Base-by-base conservation (phyloP, 805 yeast species). In the Pichia nanzhaoensis region DNA sequence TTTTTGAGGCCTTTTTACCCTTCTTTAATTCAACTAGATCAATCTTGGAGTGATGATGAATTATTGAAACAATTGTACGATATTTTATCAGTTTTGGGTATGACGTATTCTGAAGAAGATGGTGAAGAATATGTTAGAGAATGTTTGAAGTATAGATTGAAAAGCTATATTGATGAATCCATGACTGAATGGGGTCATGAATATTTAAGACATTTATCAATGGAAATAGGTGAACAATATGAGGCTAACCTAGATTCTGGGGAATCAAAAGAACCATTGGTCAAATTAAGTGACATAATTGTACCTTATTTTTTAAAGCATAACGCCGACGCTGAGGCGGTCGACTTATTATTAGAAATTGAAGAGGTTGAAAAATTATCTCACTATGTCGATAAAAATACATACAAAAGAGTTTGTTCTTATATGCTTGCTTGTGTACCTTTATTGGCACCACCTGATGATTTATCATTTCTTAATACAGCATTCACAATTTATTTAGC, bases 301-400 rank as follows among this genome's bases (percentile, higher is more conserved):
- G 90, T 86, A 34, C 96, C 96, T 33, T 84, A 81, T 58, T 91
- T 93, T 68, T 73, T 93, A 54, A 80, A 86, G 59, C 97, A 91
- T 67, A 91, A 93, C 61, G 98, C 96, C 35, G 99, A 93, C 66
- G 96, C 96, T 18, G 99, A 93, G 61, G 99, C 99, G 1, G 95
- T 93, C 21, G 99, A 93, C 66, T 70, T 93, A 54, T 73, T 93
- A 51, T 71, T 89, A 48, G 99, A 93, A 66, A 78, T 93, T 45
- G 99, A 93, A 66, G 71, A 80, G 44, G 84, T 93, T 54, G 95
- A 86, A 56, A 78, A 81, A 59, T 71, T 93, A 52, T 82, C 93
- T 8, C 79, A 82, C 53, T 87, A 77, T 61, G 95, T 90, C 43
- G 98, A 93, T 62, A 82, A 80, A 47, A 74, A 81, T 59, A 86